phyloP scores from a whole-genome alignment of 345 rosid species.

The Syzygium aromaticum region DNA sequence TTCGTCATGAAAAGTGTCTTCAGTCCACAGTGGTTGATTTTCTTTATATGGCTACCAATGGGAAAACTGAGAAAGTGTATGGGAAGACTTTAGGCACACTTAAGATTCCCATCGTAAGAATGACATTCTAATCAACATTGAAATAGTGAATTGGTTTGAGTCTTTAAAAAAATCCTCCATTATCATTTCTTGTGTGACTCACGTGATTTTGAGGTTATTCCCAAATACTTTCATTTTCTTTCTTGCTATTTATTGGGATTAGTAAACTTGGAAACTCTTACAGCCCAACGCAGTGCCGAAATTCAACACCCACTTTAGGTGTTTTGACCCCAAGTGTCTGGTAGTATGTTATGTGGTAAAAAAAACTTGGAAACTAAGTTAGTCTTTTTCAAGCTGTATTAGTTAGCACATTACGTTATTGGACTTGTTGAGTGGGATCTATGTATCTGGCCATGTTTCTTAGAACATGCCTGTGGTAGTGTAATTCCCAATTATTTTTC shows the following conservation, averaged over 20 bases:
- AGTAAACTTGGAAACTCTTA: not conserved
- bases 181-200: not conserved
- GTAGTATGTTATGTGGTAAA: not conserved
- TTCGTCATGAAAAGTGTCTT: too few species aligned
- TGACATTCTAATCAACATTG: not conserved
- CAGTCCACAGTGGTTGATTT: too few species aligned
- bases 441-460: not conserved
- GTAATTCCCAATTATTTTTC: not conserved
- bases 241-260: not conserved
- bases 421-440: not conserved
- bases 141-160: not conserved
- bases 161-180: not conserved
- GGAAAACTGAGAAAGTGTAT: not conserved
- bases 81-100: not conserved
- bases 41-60: not conserved
- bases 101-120: not conserved
- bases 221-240: not conserved
- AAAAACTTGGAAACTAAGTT: not conserved
- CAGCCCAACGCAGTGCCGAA: not conserved
- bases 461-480: not conserved
- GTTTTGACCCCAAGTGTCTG: not conserved
- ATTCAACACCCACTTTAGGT: not conserved
- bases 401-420: not conserved
- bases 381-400: not conserved
- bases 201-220: not conserved